Conservation (phyloP, 768 basidiomycete genomes). For the Mycena rebaudengoi region DNA sequence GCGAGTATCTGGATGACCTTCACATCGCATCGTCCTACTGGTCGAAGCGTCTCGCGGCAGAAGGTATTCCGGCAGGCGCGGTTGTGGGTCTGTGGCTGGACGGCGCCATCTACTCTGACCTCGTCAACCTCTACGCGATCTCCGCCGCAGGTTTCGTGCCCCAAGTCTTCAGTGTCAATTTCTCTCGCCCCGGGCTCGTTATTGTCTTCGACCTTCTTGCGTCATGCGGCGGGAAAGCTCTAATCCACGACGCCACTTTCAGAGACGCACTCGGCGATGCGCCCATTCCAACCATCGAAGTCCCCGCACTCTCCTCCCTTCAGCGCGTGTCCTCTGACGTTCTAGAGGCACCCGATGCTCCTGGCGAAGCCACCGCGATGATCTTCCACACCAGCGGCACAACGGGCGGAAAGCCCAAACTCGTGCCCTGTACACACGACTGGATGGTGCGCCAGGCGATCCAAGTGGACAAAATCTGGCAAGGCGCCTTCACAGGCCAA, state of each 20-base stretch:
- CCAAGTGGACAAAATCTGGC: neutral
- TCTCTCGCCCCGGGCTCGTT: neutral
- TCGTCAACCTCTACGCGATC: neutral
- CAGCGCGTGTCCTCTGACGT: neutral
- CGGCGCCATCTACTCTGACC: neutral
- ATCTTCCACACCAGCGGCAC: slow-evolving; percentile 41
- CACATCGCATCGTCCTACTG: neutral
- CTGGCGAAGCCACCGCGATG: slow-evolving; percentile 30
- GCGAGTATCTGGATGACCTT: neutral
- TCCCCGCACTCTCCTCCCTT: neutral
- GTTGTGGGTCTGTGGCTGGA: neutral
- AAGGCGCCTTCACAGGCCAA: neutral
- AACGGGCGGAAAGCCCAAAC: slow-evolving; percentile 36
- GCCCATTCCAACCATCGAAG: neutral
- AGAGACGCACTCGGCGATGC: neutral
- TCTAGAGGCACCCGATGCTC: neutral
- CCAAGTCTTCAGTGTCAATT: neutral
- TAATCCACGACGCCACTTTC: neutral
- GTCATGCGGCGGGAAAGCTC: neutral
- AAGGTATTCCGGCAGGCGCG: neutral
- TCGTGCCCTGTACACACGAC: slow-evolving; percentile 29
- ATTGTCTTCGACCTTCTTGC: neutral
- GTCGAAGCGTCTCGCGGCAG: neutral
- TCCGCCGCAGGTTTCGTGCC: neutral
- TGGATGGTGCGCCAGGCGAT: neutral